phyloP scores from a whole-genome alignment of 495 filamentous ascomycete species.

The Alectoria sarmentosa region DNA sequence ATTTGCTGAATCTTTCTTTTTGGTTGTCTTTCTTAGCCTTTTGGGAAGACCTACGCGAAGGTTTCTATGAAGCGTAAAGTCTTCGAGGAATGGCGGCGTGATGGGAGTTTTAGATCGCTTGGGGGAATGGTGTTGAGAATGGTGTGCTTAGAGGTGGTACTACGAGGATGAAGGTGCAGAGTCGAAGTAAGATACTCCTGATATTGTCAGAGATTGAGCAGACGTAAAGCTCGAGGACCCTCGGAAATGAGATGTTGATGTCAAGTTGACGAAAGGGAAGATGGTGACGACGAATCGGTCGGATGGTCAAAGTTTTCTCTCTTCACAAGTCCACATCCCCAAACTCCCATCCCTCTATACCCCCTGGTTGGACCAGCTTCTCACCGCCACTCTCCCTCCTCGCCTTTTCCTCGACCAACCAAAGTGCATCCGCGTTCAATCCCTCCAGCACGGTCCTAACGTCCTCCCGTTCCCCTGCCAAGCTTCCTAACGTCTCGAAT shows the following conservation, averaged over 20 bases:
- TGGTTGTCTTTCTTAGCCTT: too few relatives aligned
- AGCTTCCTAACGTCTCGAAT: conserved; percentile 49
- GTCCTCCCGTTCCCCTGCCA: conserved; percentile 40
- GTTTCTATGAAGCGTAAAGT: too few relatives aligned
- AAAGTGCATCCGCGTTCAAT: conserved; percentile 64
- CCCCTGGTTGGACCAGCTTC: conserved; percentile 29
- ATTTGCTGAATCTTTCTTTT: too few relatives aligned
- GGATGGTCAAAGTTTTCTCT: too few relatives aligned
- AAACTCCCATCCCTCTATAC: conserved; percentile 39
- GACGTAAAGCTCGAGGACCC: too few relatives aligned
- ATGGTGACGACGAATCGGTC: too few relatives aligned
- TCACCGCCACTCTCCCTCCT: conserved; percentile 36
- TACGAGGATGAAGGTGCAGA: too few relatives aligned
- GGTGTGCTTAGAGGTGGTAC: background rate
- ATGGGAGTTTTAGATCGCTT: background rate
- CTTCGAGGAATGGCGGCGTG: too few relatives aligned
- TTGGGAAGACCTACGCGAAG: too few relatives aligned
- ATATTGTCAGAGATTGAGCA: background rate
- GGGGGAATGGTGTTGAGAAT: background rate
- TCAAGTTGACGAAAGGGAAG: too few relatives aligned
- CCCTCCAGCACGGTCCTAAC: conserved; percentile 48
- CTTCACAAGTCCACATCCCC: conserved; percentile 24
- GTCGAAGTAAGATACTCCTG: too few relatives aligned
- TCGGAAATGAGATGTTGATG: too few relatives aligned
- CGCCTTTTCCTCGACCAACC: conserved; percentile 44